phyloP scores from a whole-genome alignment of 768 basidiomycete species.

The Lactarius indigo region DNA sequence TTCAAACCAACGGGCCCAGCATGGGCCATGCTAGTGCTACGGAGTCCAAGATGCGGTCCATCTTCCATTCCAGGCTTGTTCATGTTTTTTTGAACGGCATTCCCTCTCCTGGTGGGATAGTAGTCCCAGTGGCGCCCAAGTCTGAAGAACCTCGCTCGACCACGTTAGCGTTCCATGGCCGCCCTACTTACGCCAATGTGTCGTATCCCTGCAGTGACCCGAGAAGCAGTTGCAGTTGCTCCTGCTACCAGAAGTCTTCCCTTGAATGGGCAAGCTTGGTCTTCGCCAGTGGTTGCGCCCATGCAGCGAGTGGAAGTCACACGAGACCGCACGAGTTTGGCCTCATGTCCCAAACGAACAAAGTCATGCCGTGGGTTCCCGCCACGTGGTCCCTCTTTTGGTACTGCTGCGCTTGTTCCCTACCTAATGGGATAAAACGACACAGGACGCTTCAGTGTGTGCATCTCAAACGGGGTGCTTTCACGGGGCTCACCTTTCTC shows the following conservation, averaged over 20 bases:
- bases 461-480: background rate
- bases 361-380: background rate
- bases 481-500: background rate
- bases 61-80: background rate
- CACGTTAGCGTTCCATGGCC: background rate
- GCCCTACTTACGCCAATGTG: background rate
- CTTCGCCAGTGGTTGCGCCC: background rate
- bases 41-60: background rate
- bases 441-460: background rate
- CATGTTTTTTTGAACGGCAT: background rate
- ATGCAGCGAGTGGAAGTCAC: background rate
- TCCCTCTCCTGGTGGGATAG: background rate
- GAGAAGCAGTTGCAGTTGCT: background rate
- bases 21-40: background rate
- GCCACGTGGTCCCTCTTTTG: background rate
- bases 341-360: background rate
- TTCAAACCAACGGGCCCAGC: background rate
- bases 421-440: background rate
- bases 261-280: background rate
- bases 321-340: background rate
- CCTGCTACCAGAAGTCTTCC: background rate
- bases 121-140: background rate
- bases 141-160: background rate
- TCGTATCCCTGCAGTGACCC: background rate
- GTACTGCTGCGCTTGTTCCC: background rate